Percentiles rank a stretch among this genome's conserved stretches.
phyloP scores from a whole-genome alignment of 2,329 filamentous ascomycete species.

The Neoarthrinium moseri region DNA sequence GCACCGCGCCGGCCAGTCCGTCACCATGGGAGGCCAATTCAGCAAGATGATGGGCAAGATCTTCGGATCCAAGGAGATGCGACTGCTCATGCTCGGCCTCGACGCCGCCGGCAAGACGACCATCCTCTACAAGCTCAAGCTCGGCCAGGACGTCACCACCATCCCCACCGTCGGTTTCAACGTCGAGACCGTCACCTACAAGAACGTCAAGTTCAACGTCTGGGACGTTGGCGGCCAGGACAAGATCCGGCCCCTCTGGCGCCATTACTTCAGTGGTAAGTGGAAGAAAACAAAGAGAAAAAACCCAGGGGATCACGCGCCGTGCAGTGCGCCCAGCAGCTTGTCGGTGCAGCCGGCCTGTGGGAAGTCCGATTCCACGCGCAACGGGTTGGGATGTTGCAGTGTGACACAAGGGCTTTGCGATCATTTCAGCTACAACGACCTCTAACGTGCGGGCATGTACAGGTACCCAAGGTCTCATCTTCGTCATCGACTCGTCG shows the following conservation, averaged over 20 bases:
- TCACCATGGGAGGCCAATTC: slow-evolving; percentile 85
- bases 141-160: slow-evolving; percentile 96
- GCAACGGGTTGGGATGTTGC: too few species aligned
- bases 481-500: slow-evolving; percentile 97
- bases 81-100: slow-evolving; percentile 94
- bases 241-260: slow-evolving; percentile 96
- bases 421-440: too few species aligned
- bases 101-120: slow-evolving; percentile 99
- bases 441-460: too few species aligned
- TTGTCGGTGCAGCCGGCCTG: too few species aligned
- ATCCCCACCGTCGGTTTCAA: slow-evolving; percentile 99
- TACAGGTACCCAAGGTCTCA: slow-evolving; percentile 91
- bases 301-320: too few species aligned
- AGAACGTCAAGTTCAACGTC: slow-evolving; percentile 99
- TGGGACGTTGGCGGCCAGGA: slow-evolving; percentile 99
- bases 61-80: slow-evolving; percentile 99
- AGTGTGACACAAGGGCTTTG: too few species aligned
- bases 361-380: too few species aligned
- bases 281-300: too few species aligned
- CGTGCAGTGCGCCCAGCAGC: too few species aligned
- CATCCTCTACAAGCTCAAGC: slow-evolving; percentile 98
- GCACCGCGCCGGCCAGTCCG: slow-evolving; percentile 1
- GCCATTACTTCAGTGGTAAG: slow-evolving; percentile 89
- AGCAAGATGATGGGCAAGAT: slow-evolving; percentile 98
- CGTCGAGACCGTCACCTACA: slow-evolving; percentile 98